These are phyloP conservation scores for Sporothrix dimorphospora DNA, from an alignment of 2,329 filamentous ascomycete species.

Conservation along the genomic window DNA sequence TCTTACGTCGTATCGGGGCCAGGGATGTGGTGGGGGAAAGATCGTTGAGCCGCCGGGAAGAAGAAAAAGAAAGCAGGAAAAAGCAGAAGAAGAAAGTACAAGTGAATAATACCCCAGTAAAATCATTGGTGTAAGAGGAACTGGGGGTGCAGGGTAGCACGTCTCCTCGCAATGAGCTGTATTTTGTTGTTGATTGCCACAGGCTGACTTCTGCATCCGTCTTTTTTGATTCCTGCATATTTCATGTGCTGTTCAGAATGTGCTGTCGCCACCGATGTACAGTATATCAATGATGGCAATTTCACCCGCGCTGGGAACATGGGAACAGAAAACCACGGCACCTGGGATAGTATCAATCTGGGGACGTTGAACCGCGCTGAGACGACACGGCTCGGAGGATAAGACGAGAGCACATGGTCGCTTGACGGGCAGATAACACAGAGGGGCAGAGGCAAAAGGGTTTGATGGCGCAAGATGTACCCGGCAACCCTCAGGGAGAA, in stretches of 20 bases:
- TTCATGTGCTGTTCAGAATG: neutral
- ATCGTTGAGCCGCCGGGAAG: neutral
- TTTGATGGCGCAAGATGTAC: neutral
- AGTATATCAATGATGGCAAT: neutral
- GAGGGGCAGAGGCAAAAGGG: neutral
- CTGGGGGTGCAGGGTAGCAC: neutral
- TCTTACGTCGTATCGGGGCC: slow-evolving; percentile 14
- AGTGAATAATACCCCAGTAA: neutral
- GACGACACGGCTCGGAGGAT: slow-evolving; percentile 17
- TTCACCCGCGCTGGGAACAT: neutral
- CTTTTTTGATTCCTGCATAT: neutral
- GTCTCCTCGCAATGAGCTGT: neutral
- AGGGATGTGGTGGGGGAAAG: neutral
- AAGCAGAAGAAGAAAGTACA: neutral
- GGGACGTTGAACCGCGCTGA: neutral
- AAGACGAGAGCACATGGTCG: slow-evolving; percentile 9
- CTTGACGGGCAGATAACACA: neutral
- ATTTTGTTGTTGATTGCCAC: neutral
- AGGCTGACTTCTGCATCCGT: neutral
- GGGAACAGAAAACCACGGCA: slow-evolving; percentile 5
- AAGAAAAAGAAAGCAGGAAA: slow-evolving; percentile 4
- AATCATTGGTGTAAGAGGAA: neutral
- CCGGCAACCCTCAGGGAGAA: neutral
- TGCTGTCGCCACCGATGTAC: neutral
- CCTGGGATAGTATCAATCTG: slow-evolving; percentile 15